phyloP scores from a whole-genome alignment of 2,329 filamentous ascomycete genomes.

The Neopestalotiopsis clavispora region DNA sequence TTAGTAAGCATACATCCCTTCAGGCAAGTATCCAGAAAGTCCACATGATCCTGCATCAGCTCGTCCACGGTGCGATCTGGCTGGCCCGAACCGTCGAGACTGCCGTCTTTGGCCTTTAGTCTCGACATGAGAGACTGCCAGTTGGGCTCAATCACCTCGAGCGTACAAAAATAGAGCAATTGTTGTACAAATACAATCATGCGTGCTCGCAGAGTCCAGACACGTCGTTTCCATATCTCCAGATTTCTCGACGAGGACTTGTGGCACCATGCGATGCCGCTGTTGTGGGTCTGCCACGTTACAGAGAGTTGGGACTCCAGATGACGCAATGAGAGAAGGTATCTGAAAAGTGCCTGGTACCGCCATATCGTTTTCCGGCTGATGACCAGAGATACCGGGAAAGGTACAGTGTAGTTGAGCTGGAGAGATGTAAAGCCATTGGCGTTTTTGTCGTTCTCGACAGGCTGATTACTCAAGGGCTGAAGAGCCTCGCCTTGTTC shows the following conservation, averaged over 20 bases:
- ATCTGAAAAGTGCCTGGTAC: slow-evolving; percentile 95
- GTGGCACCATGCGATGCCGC: slow-evolving; percentile 81
- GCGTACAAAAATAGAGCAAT: slow-evolving; percentile 93
- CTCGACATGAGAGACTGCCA: slow-evolving; percentile 94
- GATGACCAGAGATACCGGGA: slow-evolving; percentile 93
- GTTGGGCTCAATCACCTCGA: slow-evolving; percentile 97
- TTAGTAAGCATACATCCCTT: slow-evolving; percentile 99
- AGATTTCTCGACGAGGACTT: slow-evolving; percentile 74
- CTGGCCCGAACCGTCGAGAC: slow-evolving; percentile 43
- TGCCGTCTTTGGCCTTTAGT: slow-evolving; percentile 66
- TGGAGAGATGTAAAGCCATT: slow-evolving; percentile 91
- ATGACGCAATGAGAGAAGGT: slow-evolving; percentile 86
- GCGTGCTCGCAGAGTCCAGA: slow-evolving; percentile 87
- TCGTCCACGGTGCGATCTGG: slow-evolving; percentile 84
- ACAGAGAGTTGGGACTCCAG: slow-evolving; percentile 85
- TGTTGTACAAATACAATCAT: slow-evolving; percentile 99
- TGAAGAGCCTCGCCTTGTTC: slow-evolving; percentile 86
- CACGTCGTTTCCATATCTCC: slow-evolving; percentile 90
- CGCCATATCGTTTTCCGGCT: slow-evolving; percentile 95
- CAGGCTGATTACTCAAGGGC: slow-evolving; percentile 68
- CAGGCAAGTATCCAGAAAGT: slow-evolving; percentile 95
- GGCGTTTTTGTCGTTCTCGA: slow-evolving; percentile 86
- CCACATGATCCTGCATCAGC: slow-evolving; percentile 98
- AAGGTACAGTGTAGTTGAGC: slow-evolving; percentile 92
- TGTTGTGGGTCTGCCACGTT: slow-evolving; percentile 90